A percentile compares a stretch with the other conserved stretches of the same genome.
phyloP scores from a whole-genome alignment of 2,329 filamentous ascomycete species.

The Coleophoma eucalyptorum region DNA sequence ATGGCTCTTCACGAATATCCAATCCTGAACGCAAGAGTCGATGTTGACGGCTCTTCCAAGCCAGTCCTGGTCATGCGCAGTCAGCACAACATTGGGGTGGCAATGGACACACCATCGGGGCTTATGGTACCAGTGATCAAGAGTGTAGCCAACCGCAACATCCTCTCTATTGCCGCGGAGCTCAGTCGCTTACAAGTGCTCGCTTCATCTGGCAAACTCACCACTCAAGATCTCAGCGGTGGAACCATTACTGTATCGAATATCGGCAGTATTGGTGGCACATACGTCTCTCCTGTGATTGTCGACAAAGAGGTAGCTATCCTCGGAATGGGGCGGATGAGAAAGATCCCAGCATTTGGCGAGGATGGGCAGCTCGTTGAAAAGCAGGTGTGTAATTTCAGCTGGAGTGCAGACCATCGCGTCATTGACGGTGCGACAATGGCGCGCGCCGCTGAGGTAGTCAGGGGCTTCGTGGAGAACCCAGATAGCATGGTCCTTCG shows the following conservation, averaged over 20 bases:
- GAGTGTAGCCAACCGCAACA: constrained; percentile 72
- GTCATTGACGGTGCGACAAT: constrained; percentile 94
- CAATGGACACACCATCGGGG: constrained; percentile 88
- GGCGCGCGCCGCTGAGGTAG: constrained; percentile 81
- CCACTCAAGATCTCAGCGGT: constrained; percentile 70
- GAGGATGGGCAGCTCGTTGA: constrained; percentile 53
- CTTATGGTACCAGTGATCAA: constrained; percentile 90
- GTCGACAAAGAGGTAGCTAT: constrained; percentile 90
- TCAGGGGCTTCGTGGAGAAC: constrained; percentile 75
- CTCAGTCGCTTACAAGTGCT: constrained; percentile 69
- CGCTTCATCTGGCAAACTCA: constrained; percentile 71
- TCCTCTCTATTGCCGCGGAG: constrained; percentile 75
- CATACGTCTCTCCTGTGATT: constrained; percentile 86
- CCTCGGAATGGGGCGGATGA: constrained; percentile 79
- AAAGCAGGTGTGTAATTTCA: constrained; percentile 83
- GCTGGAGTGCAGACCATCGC: constrained; percentile 94
- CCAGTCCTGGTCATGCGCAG: constrained; percentile 74
- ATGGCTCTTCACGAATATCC: constrained; percentile 78
- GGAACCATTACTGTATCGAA: constrained; percentile 96
- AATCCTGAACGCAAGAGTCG: constrained; percentile 81
- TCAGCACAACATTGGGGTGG: constrained; percentile 92
- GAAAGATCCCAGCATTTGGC: constrained; percentile 75
- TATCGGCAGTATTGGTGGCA: constrained; percentile 91
- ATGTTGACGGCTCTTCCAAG: constrained; percentile 54
- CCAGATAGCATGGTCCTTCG: constrained; percentile 85